phyloP scores from a whole-genome alignment of 2,329 filamentous ascomycete species.

The Trichoderma brevicompactum region DNA sequence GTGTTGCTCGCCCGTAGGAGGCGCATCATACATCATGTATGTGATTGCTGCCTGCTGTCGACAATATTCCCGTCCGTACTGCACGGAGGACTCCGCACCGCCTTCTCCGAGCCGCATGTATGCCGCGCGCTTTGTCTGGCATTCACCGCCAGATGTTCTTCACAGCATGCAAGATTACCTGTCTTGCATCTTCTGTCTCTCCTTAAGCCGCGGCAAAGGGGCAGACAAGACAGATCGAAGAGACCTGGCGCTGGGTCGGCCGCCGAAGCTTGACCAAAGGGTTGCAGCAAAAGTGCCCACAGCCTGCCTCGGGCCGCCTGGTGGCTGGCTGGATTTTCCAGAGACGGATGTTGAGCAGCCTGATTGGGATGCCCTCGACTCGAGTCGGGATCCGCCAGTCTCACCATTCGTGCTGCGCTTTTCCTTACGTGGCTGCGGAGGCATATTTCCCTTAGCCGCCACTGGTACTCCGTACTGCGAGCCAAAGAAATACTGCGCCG shows the following conservation, averaged over 20 bases:
- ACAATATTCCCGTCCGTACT: neutral
- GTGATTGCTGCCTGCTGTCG: slow-evolving; percentile 1
- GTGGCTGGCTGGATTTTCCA: slow-evolving; percentile 18
- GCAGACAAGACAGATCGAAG: neutral
- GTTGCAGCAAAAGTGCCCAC: neutral
- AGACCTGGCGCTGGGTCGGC: neutral
- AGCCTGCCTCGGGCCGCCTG: slow-evolving; percentile 8
- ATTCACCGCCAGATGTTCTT: slow-evolving; percentile 23
- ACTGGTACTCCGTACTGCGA: neutral
- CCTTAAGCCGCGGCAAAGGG: neutral
- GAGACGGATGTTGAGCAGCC: slow-evolving; percentile 11
- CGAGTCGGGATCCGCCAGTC: slow-evolving; percentile 13
- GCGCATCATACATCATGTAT: neutral
- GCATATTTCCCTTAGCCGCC: neutral
- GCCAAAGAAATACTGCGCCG: neutral
- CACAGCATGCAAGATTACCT: slow-evolving; percentile 10
- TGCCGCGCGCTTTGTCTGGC: neutral
- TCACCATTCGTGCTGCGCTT: slow-evolving; percentile 6
- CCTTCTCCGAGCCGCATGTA: neutral
- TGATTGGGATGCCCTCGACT: slow-evolving; percentile 16
- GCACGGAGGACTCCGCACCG: neutral
- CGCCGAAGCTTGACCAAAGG: neutral
- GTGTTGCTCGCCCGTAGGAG: too few relatives aligned
- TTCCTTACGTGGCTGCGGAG: neutral
- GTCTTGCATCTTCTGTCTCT: neutral